Base-by-base conservation (phyloP, 805 yeast genomes). In the Wickerhamomyces chaumierensis region DNA sequence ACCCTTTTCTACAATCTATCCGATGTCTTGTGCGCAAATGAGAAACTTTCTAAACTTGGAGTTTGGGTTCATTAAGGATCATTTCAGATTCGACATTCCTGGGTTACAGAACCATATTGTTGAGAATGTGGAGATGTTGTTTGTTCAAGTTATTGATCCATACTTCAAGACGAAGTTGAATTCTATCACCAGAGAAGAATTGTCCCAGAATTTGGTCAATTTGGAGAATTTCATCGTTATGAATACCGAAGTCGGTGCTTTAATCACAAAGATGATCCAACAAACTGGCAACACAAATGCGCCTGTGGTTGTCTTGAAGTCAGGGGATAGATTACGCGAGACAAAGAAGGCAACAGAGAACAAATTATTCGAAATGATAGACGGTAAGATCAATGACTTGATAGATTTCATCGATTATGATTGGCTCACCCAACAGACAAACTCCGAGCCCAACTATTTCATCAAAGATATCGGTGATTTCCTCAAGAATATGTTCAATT, bases 1-100 rank as follows among this genome's bases (percentile, higher is more conserved):
- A 38, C 96, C 97, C 14, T 92, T 90, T 53, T 84, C 95, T 38
- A 81, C 83, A 40, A 76, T 86, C 42, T 88, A 86, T 51, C 88
- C 94, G 19, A 81, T 85, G 61, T 75, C 86, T 25, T 90, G 96
- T 58, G 73, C 85, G 18, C 78, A 83, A 29, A 58, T 84, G 16
- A 69, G 85, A 39, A 69, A 75, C 15, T 75, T 82, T 31, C 69
- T 88, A 17, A 68, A 72, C 21, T 75, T 75, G 42, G 69, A 83
- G 37, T 65, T 73, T n/a, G 61, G 65, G 16, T 92, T 88, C 51
- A 60, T 82, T 32, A 73, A 73, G 36, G 78, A 77, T 46, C 80
- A 78, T 51, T 71, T 71, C 44, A 78, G 78, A 46, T 81, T 74
- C 45, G 72, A 75, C 32, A 66, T 78, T 17, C 74, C 72, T 25